Evolutionary conservation across 108 stramenopile genomes (phyloP), one percentile per base, ranked within the genome.

Genomic region (Parietichytrium sp.): DNA sequence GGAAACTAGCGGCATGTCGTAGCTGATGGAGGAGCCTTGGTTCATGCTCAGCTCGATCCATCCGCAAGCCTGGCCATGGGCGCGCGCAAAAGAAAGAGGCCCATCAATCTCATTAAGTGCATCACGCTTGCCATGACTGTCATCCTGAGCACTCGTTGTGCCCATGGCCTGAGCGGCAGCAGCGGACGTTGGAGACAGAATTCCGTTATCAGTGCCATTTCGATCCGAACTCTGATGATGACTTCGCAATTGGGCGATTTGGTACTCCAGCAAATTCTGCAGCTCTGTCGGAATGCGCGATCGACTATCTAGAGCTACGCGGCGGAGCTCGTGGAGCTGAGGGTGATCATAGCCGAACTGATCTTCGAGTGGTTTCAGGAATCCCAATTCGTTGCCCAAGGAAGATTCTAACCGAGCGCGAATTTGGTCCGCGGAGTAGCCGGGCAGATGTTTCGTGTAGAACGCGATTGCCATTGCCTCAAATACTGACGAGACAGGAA

Each of bases 61-160:
- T 10, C 61, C 61, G 42, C 61, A 72, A 33, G 61, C 61, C 6
- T 23, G 38, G 42, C 61, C 42, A 38, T 72, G 61, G 38, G 61
- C 61, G 10, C 42, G 10, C 16, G 61, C 61, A 72, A 18, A 72
- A 18, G 61, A 47, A 10, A 72, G 20, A 10, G 61, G 61, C 10
- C 61, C 61, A 3, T 45, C 45, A 25, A 16, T 45, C 18, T 18
- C 49, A 50, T 16, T 50, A n/a, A 18, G 18, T 50, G 49, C n/a
- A 18, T 50, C 49, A n/a, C n/a, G 18, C 16, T 18, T 50, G 49
- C n/a, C n/a, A n/a, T n/a, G n/a, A n/a, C n/a, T n/a, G n/a, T n/a
- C n/a, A n/a, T n/a, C n/a, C n/a, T n/a, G n/a, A n/a, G n/a, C n/a
- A n/a, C n/a, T n/a, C n/a, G n/a, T n/a, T n/a, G n/a, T n/a, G n/a